Conservation (phyloP, 2,329 filamentous ascomycete genomes). For the Xylogone sp. region DNA sequence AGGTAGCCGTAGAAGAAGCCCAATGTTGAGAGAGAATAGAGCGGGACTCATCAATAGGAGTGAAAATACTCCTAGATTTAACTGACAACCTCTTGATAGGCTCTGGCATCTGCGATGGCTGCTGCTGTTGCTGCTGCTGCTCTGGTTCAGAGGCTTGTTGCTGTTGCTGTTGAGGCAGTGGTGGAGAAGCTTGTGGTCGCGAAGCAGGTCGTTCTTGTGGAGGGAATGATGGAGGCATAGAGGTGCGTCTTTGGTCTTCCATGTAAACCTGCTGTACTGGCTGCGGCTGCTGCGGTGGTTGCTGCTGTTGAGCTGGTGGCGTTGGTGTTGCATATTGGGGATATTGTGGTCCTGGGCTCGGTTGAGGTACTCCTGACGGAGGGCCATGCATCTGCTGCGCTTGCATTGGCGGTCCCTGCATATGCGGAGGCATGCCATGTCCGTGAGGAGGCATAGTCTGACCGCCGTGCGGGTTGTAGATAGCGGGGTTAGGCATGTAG, state of each 20-base stretch:
- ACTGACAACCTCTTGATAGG: conserved; percentile 46
- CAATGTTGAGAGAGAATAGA: conserved; percentile 86
- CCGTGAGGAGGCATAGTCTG: conserved; percentile 18
- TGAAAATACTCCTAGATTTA: conserved; percentile 77
- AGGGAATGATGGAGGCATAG: conserved; percentile 67
- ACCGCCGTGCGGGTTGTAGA: conserved; percentile 67
- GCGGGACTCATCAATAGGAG: conserved; percentile 88
- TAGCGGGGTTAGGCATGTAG: conserved; percentile 81
- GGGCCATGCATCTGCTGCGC: conserved; percentile 8
- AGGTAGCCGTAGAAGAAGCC: conserved; percentile 44
- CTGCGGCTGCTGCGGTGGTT: conserved; percentile 36
- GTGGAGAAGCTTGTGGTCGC: conserved; percentile 49
- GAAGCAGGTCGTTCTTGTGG: conserved; percentile 52
- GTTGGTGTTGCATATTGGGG: conserved; percentile 33
- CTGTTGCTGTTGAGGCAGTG: conserved; percentile 50
- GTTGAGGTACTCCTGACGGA: conserved; percentile 28
- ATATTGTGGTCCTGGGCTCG: conserved; percentile 35
- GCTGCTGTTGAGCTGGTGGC: conserved; percentile 28
- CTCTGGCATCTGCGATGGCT: conserved; percentile 48
- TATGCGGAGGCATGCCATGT: conserved; percentile 31
- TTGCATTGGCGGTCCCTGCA: conserved; percentile 28
- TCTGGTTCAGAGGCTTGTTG: conserved; percentile 28
- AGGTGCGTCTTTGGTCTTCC: conserved; percentile 71
- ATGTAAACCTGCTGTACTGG: conserved; percentile 65
- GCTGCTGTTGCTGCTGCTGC: conserved; percentile 44